Evolutionary conservation across 129 eudicot genomes (phyloP), one percentile per base, ranked within the genome.

Genomic region (Gnaphalium uliginosum): DNA sequence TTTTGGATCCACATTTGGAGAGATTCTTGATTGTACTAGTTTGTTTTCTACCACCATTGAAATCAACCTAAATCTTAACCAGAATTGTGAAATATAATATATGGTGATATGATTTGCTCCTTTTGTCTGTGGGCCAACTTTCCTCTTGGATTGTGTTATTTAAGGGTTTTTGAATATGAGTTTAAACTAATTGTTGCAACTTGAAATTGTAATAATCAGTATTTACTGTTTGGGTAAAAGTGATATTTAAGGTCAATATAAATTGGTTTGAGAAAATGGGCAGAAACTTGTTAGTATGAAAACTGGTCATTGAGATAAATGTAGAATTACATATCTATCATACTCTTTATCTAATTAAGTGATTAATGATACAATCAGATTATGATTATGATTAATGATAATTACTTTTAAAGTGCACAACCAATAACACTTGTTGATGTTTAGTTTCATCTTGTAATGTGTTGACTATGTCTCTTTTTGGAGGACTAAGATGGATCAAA

Each of bases 31-130:
- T 19, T 73, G 64, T 73, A 53, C 76, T 50, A 4, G 17, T 24
- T 70, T 79, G 64, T 41, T 56, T 73, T 13, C 25, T 41, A 19
- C 63, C 81, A 77, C 61, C 70, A 77, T 46, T 78, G 56, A 60
- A 66, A 54, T 79, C 24, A 72, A 77, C 81, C 69, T 46, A 43
- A 69, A 26, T 46, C 11, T 59, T 51, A 72, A 53, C 72, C n/a
- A 33, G 56, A 71, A 4, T 50, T 66, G 79, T 27, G 13, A 66
- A 64, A 79, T 25, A 30, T 39, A 65, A 8, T 39, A 24, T 50
- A 64, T 15, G 68, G 68, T 66, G 68, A 63, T 11, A 2, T 25
- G 18, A 11, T 24, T 72, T 57, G 33, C 14, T 41, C 60, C 13
- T 27, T 10, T 54, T 23, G 37, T 15, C 37, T 76, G 65, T 27